Evolutionary conservation across 768 basidiomycete species (phyloP).

Genomic region (Suillus variegatus): DNA sequence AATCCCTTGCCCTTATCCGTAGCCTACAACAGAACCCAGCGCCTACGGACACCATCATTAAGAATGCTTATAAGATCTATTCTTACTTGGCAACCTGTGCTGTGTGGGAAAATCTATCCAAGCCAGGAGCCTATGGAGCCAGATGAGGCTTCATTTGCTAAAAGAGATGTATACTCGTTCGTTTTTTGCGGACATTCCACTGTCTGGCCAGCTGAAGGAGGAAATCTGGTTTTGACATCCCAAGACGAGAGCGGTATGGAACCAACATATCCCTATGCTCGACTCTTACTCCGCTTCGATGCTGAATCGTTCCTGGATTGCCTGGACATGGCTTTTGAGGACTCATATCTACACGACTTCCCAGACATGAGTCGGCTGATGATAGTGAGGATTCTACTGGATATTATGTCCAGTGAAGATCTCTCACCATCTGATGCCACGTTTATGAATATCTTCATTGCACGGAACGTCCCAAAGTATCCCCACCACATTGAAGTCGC

Average conservation of each 20-base stretch:
- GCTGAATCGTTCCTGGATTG: conserved; percentile 93
- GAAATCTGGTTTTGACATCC: conserved; percentile 72
- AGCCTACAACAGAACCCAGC: conserved; percentile 15
- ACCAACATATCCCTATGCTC: conserved; percentile 88
- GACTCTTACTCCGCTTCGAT: conserved; percentile 83
- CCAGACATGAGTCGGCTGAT: conserved; percentile 71
- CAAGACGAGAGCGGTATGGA: conserved; percentile 75
- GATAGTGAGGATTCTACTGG: conserved; percentile 82
- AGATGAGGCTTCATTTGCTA: conserved; percentile 69
- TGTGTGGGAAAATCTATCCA: conserved; percentile 87
- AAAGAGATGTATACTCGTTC: conserved; percentile 75
- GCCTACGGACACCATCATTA: conserved; percentile 55
- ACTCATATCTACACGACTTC: conserved; percentile 84
- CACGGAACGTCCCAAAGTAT: conserved; percentile 96
- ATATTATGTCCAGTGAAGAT: conserved; percentile 59
- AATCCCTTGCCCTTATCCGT: conserved; percentile 76
- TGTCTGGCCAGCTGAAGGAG: conserved; percentile 79
- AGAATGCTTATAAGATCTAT: conserved; percentile 90
- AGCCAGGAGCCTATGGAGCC: conserved; percentile 70
- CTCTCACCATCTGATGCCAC: conserved; percentile 66
- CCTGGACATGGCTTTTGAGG: conserved; percentile 94
- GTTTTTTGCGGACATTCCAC: conserved; percentile 81
- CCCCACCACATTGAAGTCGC: conserved; percentile 69
- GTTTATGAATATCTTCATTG: conserved; percentile 93
- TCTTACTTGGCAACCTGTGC: conserved; percentile 79